Conservation (phyloP, 768 basidiomycete genomes). For the Gelatoporia subvermispora region DNA sequence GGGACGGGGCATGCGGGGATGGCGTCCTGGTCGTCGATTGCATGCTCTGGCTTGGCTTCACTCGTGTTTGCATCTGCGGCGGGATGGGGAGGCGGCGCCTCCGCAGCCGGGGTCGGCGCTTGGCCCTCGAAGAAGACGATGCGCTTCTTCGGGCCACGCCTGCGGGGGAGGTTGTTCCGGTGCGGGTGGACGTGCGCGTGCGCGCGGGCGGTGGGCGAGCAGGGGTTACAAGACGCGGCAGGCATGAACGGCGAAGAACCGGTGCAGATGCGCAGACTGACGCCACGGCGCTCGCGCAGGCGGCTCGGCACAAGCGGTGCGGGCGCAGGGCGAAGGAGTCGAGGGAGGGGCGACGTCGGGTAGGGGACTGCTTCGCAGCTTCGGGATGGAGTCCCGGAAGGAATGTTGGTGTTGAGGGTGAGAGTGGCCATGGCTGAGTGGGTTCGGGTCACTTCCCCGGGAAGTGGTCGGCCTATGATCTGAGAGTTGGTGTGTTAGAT, state of each 20-base stretch:
- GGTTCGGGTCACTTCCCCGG: not conserved
- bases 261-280: constrained; percentile 11
- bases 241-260: constrained; percentile 5
- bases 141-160: constrained; percentile 11
- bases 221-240: no score
- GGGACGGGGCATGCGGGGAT: constrained; percentile 1
- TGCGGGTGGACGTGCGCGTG: constrained; percentile 21
- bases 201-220: constrained; percentile 5
- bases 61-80: not conserved
- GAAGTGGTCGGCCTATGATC: not conserved
- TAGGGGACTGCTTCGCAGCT: constrained; percentile 4
- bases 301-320: constrained; percentile 6
- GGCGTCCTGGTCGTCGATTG: no score
- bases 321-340: constrained; percentile 12
- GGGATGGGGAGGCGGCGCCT: not conserved
- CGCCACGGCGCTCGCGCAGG: constrained; percentile 15
- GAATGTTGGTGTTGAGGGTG: not conserved
- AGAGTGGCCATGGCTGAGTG: not conserved
- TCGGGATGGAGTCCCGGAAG: no score
- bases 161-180: constrained; percentile 17
- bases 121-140: constrained; percentile 11
- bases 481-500: no score
- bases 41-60: not conserved
- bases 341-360: constrained; percentile 15
- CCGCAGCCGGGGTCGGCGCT: not conserved